Percentiles rank a stretch among this genome's conserved stretches.
Evolutionary conservation across 2,329 filamentous ascomycete genomes (phyloP).

Genomic region (Aspergillus sp.): DNA sequence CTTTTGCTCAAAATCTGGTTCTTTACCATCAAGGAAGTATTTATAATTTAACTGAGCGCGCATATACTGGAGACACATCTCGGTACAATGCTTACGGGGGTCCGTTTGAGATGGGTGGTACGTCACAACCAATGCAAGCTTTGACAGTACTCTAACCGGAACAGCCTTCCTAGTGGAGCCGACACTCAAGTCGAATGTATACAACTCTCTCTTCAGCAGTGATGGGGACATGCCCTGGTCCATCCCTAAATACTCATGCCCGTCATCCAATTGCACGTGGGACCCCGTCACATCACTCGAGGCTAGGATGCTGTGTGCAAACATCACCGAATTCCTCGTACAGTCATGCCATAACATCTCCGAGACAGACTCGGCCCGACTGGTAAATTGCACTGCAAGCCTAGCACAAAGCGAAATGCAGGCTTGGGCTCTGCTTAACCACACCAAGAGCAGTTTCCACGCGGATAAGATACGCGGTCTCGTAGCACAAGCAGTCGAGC

Average conservation of each 20-base stretch:
- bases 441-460: not conserved
- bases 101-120: not conserved
- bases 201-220: slow-evolving; percentile 11
- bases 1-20: slow-evolving; percentile 19
- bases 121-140: too few relatives aligned
- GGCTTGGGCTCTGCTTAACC: not conserved
- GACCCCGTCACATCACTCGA: slow-evolving; percentile 6
- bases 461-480: not conserved
- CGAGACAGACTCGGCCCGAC: not conserved
- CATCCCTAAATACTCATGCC: slow-evolving; percentile 10
- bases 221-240: slow-evolving; percentile 7
- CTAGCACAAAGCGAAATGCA: not conserved
- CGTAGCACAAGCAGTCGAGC: not conserved
- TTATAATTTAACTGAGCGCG: not conserved
- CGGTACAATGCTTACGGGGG: not conserved
- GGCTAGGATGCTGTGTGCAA: not conserved
- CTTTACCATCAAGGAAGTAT: slow-evolving; percentile 1
- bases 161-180: not conserved
- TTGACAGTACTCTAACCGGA: not conserved
- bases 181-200: slow-evolving; percentile 8
- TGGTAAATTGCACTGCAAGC: not conserved
- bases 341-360: not conserved
- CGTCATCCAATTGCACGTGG: slow-evolving; percentile 14
- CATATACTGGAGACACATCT: not conserved
- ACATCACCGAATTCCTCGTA: not conserved